Evolutionary conservation across 805 yeast genomes (phyloP), one percentile per base, ranked within the genome.

Genomic region (Tetrapisispora pingtungensis): DNA sequence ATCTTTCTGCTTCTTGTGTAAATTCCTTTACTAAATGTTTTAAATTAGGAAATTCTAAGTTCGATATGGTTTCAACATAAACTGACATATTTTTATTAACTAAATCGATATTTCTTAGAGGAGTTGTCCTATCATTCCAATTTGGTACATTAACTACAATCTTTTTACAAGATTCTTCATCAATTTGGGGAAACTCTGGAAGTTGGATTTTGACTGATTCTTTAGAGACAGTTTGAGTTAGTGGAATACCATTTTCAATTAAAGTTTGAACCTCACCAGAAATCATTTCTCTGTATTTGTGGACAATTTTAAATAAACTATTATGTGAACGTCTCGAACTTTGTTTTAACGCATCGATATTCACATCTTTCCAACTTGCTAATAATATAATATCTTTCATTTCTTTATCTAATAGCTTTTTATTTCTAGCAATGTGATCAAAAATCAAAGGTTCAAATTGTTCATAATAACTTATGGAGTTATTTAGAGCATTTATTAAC

Each of bases 291-390:
- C 97, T 76, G 59, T 85, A 93, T 61, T 87, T 87, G 46, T 88
- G 74, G 10, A 90, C 83, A 42, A 84, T 61, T 63, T 88, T 93
- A 75, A 81, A 90, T 43, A 93, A 77, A 53, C 73, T 78, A 50
- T 78, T 77, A 58, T 94, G 98, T 0, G 97, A 88, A 40, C 83
- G 77, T 50, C 87, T 79, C 6, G 98, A 93, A 64, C 96, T 86
- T 64, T 89, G 97, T 53, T 86, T 88, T 55, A 93, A 71, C 0
- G 98, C 96, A 57, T 84, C 94, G 36, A 88, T 77, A 56, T 93
- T 94, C 12, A 88, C 89, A 66, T 93, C 99, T 54, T 89, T 88
- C 97, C 97, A 94, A 56, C 96, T 85, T 1, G 98, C 97, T 14
- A 93, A 70, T 37, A 86, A 66, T 36, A 93, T 87, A 3, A 88